Percentiles rank a stretch among this genome's conserved stretches.
phyloP scores from a whole-genome alignment of 2,329 filamentous ascomycete species.

The Gnomoniopsis smithogilvyi region DNA sequence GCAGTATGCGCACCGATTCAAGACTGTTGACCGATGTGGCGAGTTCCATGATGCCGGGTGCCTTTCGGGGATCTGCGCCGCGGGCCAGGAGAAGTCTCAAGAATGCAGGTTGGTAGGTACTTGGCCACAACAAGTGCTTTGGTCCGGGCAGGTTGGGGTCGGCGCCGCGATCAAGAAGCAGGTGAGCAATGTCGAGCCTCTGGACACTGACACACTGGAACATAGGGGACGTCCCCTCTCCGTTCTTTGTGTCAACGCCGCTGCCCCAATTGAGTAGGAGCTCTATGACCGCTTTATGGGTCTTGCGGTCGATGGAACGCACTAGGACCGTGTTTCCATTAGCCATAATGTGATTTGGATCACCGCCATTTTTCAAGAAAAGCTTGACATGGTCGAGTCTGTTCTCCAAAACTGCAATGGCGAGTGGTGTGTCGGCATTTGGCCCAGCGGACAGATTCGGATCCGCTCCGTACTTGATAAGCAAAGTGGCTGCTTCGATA shows the following conservation, averaged over 20 bases:
- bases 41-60: constrained; percentile 62
- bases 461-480: constrained; percentile 61
- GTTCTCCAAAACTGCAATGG: constrained; percentile 46
- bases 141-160: constrained; percentile 67
- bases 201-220: constrained; percentile 56
- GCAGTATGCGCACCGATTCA: constrained; percentile 55
- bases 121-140: constrained; percentile 67
- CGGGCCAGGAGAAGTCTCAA: constrained; percentile 56
- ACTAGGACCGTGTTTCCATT: constrained; percentile 61
- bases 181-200: constrained; percentile 53
- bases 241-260: constrained; percentile 56
- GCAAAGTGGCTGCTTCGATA: constrained; percentile 52
- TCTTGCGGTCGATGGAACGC: constrained; percentile 56
- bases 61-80: constrained; percentile 58
- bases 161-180: constrained; percentile 52
- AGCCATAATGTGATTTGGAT: constrained; percentile 49
- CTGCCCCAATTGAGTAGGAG: constrained; percentile 58
- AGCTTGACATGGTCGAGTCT: constrained; percentile 57
- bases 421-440: constrained; percentile 53
- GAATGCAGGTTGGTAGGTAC: constrained; percentile 55
- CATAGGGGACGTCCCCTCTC: constrained; percentile 59
- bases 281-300: constrained; percentile 52
- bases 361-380: constrained; percentile 59
- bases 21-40: constrained; percentile 62
- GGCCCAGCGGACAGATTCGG: constrained; percentile 32